Evolutionary conservation across 345 rosid genomes (phyloP), one percentile per base, ranked within the genome.

Genomic region (Iberis pinnata): DNA sequence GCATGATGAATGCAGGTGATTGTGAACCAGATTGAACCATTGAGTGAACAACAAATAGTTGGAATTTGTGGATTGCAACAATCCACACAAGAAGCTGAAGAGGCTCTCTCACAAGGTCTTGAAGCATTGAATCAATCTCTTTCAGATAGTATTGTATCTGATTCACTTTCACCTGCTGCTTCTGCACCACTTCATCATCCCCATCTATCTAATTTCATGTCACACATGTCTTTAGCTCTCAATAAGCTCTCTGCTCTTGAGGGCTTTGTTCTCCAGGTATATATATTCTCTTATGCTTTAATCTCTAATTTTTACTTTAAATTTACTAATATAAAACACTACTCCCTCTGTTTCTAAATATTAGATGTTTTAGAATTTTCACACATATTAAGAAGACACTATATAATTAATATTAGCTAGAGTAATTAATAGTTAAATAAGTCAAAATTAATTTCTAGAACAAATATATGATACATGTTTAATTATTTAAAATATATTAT

Each of bases 211-310:
- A 93, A 81, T 75, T 88, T 81, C 78, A 93, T 93, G 97, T 82
- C 86, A 42, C 97, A 88, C 39, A 93, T 93, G 99, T 86, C 97
- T 41, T 26, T 78, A 1, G 99, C 97, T 70, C 86, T 93, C 73
- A 93, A 73, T 80, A 93, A 93, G 78, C 97, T 93, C 65, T 83
- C 97, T 19, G 61, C 90, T 11, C 73, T 86, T 12, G 94, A 93
- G 73, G 84, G 83, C 32, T 86, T 88, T 41, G 95, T 93, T 52
- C 79, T 88, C 66, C 97, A 93, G 99, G 99, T 93, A 71, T 5
- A 12, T 5, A 12, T 10, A 3, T 15, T 38, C 27, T 52, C 37
- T 50, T 2, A 8, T n/a, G n/a, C n/a, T n/a, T n/a, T n/a, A n/a
- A n/a, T n/a, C n/a, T n/a, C n/a, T n/a, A n/a, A n/a, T n/a, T n/a